A percentile compares a stretch with the other conserved stretches of the same genome.
These are phyloP conservation scores for Diplodia mutila DNA, from an alignment of 2,329 filamentous ascomycete genomes.

Conservation along the genomic window DNA sequence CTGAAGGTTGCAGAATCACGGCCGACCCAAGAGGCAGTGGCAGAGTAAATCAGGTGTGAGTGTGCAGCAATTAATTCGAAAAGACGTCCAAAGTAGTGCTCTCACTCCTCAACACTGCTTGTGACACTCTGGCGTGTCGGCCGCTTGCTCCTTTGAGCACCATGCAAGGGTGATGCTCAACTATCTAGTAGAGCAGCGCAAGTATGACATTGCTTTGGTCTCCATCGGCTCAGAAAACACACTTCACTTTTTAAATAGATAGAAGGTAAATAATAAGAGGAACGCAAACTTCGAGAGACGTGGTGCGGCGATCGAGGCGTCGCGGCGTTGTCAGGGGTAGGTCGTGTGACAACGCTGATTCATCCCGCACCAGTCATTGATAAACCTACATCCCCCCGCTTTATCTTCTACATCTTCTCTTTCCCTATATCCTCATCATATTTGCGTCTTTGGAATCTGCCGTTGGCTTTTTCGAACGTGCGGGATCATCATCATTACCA, in stretches of 20 bases:
- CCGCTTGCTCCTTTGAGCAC: background rate
- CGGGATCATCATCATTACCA: background rate
- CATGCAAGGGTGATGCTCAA: too few relatives aligned
- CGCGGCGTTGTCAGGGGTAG: background rate
- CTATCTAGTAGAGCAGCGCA: background rate
- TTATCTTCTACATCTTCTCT: background rate
- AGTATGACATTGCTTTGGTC: background rate
- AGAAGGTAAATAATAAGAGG: too few relatives aligned
- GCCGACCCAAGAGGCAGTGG: too few relatives aligned
- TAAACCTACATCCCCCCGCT: conserved; percentile 1
- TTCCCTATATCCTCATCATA: background rate
- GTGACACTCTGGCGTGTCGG: too few relatives aligned
- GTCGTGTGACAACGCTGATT: background rate
- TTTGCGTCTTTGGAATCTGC: background rate
- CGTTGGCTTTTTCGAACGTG: background rate
- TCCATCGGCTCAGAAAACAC: background rate
- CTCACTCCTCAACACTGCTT: too few relatives aligned
- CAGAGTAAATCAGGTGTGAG: too few relatives aligned
- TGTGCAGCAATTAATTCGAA: too few relatives aligned
- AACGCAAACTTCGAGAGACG: background rate
- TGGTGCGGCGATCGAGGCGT: background rate
- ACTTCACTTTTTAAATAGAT: background rate
- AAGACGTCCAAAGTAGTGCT: too few relatives aligned
- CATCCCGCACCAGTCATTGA: background rate
- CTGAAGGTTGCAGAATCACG: too few relatives aligned